Conservation (phyloP, 495 filamentous ascomycete species). For the Xylaria acuta region DNA sequence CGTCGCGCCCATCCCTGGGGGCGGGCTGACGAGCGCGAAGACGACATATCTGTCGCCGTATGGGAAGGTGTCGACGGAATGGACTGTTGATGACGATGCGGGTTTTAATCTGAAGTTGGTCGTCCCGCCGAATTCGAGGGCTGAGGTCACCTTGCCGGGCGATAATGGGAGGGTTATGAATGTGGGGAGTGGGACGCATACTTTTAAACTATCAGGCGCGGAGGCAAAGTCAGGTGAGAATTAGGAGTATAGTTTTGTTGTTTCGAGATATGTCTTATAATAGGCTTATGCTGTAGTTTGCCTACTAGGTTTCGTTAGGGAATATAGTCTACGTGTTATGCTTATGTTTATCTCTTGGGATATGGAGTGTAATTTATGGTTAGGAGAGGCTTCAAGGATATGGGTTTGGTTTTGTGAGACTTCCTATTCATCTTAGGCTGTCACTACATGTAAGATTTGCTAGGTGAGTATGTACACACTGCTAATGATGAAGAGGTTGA, state of each 20-base stretch:
- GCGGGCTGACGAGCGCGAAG: conserved; percentile 39
- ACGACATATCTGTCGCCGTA: conserved; percentile 39
- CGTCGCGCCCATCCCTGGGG: conserved; percentile 40
- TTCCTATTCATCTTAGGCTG: too few relatives aligned
- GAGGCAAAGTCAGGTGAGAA: not conserved
- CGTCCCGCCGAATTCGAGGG: conserved; percentile 41
- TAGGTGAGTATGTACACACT: too few relatives aligned
- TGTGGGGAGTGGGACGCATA: conserved; percentile 24
- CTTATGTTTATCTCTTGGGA: not conserved
- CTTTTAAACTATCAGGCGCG: not conserved
- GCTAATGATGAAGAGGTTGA: too few relatives aligned
- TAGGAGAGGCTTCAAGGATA: too few relatives aligned
- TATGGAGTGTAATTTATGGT: too few relatives aligned
- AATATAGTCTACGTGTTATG: not conserved
- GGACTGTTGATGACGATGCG: conserved; percentile 32
- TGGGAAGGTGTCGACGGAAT: conserved; percentile 33
- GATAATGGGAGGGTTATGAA: not conserved
- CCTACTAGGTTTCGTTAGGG: not conserved
- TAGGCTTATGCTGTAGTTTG: not conserved
- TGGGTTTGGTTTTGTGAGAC: too few relatives aligned
- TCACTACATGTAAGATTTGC: too few relatives aligned
- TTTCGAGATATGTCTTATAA: not conserved
- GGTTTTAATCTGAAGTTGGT: conserved; percentile 35
- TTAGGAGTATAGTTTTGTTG: not conserved
- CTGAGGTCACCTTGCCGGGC: conserved; percentile 33